Evolutionary conservation across 2,329 filamentous ascomycete species (phyloP).

Genomic region (Fusarium caatingaense): DNA sequence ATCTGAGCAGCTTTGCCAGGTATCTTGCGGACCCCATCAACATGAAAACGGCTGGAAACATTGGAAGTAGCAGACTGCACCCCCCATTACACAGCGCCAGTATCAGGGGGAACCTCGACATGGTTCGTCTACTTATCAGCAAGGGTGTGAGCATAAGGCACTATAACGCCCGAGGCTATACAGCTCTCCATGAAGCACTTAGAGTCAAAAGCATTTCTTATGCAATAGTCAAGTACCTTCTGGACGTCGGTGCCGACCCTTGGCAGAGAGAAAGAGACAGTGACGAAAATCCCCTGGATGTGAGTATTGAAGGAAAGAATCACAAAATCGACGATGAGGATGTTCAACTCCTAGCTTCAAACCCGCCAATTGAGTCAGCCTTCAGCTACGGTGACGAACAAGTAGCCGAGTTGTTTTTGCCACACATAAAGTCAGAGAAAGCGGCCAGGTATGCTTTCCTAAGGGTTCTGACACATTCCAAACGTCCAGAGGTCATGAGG

Average conservation of each 20-base stretch:
- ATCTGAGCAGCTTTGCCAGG: not conserved
- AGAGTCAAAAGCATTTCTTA: too few relatives aligned
- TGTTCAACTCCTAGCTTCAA: too few relatives aligned
- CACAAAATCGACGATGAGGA: too few relatives aligned
- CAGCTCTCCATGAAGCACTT: not conserved
- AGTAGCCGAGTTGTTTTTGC: not conserved
- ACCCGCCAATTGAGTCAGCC: not conserved
- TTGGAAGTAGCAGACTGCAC: not conserved
- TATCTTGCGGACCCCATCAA: not conserved
- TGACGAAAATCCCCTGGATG: not conserved
- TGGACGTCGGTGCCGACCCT: not conserved
- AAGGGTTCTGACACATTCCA: not conserved
- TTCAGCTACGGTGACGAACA: too few relatives aligned
- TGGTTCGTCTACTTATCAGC: not conserved
- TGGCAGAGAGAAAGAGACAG: not conserved
- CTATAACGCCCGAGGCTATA: not conserved
- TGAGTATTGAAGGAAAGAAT: not conserved
- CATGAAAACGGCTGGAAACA: not conserved
- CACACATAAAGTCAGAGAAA: not conserved
- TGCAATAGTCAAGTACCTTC: not conserved
- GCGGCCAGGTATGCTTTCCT: too few relatives aligned
- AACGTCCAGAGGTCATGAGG: not conserved
- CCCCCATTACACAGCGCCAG: not conserved
- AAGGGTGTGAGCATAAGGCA: not conserved
- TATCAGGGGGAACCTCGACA: not conserved